Percentiles rank a stretch among this genome's conserved stretches.
Evolutionary conservation across 352 stramenopile genomes (phyloP).

Genomic region (Pythium diclinum): DNA sequence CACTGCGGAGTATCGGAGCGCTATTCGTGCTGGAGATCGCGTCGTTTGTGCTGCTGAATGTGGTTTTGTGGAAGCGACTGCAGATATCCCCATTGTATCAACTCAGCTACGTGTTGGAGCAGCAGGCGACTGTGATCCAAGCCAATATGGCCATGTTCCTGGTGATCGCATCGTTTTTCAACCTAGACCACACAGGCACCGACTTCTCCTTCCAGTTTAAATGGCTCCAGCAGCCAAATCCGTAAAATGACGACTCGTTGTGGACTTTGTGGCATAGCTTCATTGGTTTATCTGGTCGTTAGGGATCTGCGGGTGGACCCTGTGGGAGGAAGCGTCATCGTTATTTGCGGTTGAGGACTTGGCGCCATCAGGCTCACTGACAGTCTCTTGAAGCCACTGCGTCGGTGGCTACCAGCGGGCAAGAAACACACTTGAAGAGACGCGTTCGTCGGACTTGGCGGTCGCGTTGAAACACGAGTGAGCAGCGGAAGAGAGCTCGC

Average conservation of each 20-base stretch:
- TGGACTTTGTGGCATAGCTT: not conserved
- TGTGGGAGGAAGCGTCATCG: not conserved
- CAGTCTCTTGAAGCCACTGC: not conserved
- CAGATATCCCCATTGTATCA: too few species aligned
- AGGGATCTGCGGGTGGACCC: not conserved
- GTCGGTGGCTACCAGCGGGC: conserved; percentile 1
- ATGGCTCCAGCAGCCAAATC: conserved; percentile 5
- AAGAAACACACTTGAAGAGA: conserved; percentile 22
- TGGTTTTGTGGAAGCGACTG: too few species aligned
- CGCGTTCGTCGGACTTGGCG: not conserved
- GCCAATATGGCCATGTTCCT: not conserved
- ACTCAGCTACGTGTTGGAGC: too few species aligned
- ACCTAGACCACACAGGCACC: conserved; percentile 9
- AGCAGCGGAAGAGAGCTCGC: not conserved
- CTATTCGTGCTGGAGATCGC: too few species aligned
- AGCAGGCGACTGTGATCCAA: too few species aligned
- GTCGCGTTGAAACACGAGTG: not conserved
- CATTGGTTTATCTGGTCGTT: not conserved
- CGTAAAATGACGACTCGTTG: too few species aligned
- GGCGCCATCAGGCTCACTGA: not conserved
- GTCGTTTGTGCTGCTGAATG: too few species aligned
- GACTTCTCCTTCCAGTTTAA: conserved; percentile 25
- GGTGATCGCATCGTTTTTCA: conserved; percentile 7
- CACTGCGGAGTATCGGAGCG: too few species aligned
- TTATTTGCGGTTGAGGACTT: not conserved